Evolutionary conservation across 2,329 filamentous ascomycete species (phyloP), one percentile per base, ranked within the genome.

Genomic region (Dichotomopilus funicola): DNA sequence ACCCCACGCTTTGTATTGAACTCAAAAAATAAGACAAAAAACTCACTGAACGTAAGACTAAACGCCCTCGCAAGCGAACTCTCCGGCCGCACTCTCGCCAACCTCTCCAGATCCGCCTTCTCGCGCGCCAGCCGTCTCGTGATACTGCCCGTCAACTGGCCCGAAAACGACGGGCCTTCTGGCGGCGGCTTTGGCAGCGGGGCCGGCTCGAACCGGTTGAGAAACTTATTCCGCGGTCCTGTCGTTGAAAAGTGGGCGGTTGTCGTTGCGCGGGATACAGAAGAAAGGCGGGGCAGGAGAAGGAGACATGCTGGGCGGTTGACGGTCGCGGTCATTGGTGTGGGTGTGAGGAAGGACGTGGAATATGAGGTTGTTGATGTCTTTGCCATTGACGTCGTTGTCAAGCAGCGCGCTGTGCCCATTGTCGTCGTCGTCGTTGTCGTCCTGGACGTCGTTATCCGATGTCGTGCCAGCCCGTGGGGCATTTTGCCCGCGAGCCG

Each of bases 91-190:
- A 73, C 63, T 47, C 63, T 64, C 6, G 73, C 73, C 61, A 75
- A 71, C 56, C 72, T 71, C 60, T 72, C 72, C 45, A 74, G 72
- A 59, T 80, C 77, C 12, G 68, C 67, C 59, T 71, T 72, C 62
- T 82, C 78, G 41, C 75, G 71, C 52, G 71, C 70, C 44, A 81
- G 72, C 40, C 79, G 76, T 50, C 72, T 68, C 53, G 71, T 71
- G 51, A 80, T 78, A 59, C 77, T 79, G 65, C 78, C 73, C 41
- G 79, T 75, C 66, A 82, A 72, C 66, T 82, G 79, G 31, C 78
- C 78, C 54, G 76, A 74, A 67, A 82, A 82, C 9, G 61, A 61
- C 6, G 57, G 52, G 36, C 62, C 61, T 35, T 38, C 56, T 10
- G 51, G 35, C 42, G 13, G 53, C 8, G 49, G 48, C 27, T 47